Percentiles rank a stretch among this genome's conserved stretches.
phyloP scores from a whole-genome alignment of 306 rosid genomes.

The Cucurbita pepo region DNA sequence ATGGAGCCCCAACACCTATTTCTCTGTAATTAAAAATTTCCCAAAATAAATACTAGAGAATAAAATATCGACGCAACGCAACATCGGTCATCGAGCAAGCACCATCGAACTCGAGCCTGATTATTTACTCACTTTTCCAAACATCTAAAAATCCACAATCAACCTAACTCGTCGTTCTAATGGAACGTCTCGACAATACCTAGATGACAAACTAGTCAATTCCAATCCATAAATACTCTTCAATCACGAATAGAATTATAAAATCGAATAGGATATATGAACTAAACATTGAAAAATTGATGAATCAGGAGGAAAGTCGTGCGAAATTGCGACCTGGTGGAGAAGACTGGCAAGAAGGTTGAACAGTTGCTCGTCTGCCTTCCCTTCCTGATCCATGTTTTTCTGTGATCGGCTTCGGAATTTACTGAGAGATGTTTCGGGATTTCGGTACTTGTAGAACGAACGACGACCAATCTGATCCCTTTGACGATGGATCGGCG shows the following conservation, averaged over 20 bases:
- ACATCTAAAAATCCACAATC: neutral
- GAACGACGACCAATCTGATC: neutral
- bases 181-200: neutral
- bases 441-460: neutral
- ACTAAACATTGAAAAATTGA: neutral
- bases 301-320: neutral
- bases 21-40: neutral
- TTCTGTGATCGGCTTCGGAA: neutral
- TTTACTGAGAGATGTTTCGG: neutral
- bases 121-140: neutral
- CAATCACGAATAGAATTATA: neutral
- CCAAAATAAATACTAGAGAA: neutral
- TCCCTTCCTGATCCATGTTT: conserved; percentile 47
- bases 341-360: conserved; percentile 71
- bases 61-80: neutral
- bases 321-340: conserved; percentile 32
- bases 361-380: conserved; percentile 56
- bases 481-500: neutral
- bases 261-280: neutral
- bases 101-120: neutral
- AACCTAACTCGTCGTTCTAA: neutral
- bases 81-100: neutral
- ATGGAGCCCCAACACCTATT: neutral
- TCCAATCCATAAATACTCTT: neutral
- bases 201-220: neutral